Base-by-base conservation (phyloP, 352 stramenopile genomes). In the Phytophthora ohioensis region DNA sequence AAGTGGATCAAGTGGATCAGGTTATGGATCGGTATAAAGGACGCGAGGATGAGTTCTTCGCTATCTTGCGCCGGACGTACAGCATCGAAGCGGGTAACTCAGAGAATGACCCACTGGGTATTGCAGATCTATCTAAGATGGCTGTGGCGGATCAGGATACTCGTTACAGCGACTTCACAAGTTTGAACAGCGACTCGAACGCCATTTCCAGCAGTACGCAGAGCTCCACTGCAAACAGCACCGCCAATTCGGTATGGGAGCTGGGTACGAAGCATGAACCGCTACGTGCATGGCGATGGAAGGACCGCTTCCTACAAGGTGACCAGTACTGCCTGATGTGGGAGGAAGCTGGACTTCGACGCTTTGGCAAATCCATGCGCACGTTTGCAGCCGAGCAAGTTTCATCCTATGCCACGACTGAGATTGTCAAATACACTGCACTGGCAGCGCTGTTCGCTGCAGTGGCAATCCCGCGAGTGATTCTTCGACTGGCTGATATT, bases 31-130 rank as follows among this genome's bases (percentile, higher is more conserved):
- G 87, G 1, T 96, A 94, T 81, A 87, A 88, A 61, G 88, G 89
- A 35, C 88, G 89, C 0, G 89, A 96, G 63, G 85, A 92, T 53
- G 89, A 94, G 55, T 92, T 96, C 60, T 95, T 95, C 45, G 67
- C 58, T 7, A 89, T 90, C 17, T 72, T 95, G 58, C 79, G 87
- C 1, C 72, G 82, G 5, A 93, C 79, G 11, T 95, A 95, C 57
- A 72, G 65, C 13, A 84, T 92, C 8, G 58, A 83, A 1, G 47
- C 48, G 0, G 75, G 81, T 0, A 73, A 62, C 13, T 9, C 71
- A 1, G 73, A 73, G 36, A 69, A 78, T 38, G 87, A 93, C 35
- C 85, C 85, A 7, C 62, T 92, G 8, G 78, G 74, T 0, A 79
- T 81, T 38, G 71, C 74, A 27, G 66, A 79, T 48, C 43, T 76